Conservation (phyloP, 495 filamentous ascomycete genomes). For the Penicillium antarcticum region DNA sequence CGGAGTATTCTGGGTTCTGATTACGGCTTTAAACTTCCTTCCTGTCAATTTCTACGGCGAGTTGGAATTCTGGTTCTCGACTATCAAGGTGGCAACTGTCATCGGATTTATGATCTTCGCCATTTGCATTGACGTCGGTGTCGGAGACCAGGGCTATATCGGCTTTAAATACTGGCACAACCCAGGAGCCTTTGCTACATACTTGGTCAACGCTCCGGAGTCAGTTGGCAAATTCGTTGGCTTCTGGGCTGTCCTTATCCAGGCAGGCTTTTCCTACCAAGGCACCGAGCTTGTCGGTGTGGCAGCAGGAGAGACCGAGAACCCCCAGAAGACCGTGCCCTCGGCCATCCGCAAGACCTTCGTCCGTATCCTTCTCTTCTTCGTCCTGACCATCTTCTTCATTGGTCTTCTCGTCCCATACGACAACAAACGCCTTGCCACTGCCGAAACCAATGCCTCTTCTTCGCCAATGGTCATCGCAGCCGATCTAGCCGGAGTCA, state of each 20-base stretch:
- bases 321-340: conserved; percentile 60
- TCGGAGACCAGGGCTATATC: conserved; percentile 51
- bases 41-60: conserved; percentile 51
- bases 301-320: conserved; percentile 64
- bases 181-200: conserved; percentile 58
- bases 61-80: conserved; percentile 60
- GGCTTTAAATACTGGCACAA: conserved; percentile 61
- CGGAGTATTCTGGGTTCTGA: conserved; percentile 61
- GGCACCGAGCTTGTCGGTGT: conserved; percentile 67
- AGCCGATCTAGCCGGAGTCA: conserved; percentile 59
- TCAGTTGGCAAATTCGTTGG: conserved; percentile 45
- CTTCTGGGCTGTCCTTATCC: conserved; percentile 39
- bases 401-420: conserved; percentile 64
- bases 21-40: conserved; percentile 60
- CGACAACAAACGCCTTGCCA: conserved; percentile 23
- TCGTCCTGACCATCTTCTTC: conserved; percentile 63
- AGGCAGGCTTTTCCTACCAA: conserved; percentile 62
- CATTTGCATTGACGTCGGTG: conserved; percentile 57
- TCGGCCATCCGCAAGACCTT: conserved; percentile 67
- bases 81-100: conserved; percentile 56
- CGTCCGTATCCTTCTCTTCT: conserved; percentile 64
- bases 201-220: conserved; percentile 56
- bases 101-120: conserved; percentile 57
- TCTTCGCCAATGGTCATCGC: conserved; percentile 64
- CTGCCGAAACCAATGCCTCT: conserved; percentile 50